These are phyloP conservation scores for Fusarium keratoplasticum DNA, from an alignment of 2,329 filamentous ascomycete genomes.

Conservation along the genomic window DNA sequence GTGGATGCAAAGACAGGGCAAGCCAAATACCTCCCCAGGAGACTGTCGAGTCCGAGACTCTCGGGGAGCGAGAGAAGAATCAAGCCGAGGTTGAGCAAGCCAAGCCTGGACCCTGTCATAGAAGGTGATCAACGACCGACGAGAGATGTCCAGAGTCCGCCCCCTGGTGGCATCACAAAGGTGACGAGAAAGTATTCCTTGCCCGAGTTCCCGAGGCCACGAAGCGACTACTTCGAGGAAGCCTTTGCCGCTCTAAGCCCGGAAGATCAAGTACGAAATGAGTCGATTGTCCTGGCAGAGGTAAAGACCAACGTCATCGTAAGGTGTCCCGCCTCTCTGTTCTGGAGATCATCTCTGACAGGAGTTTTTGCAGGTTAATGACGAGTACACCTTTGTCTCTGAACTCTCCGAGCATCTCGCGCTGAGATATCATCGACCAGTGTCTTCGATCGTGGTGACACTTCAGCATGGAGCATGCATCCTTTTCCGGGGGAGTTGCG, in stretches of 20 bases:
- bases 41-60: constrained; percentile 6
- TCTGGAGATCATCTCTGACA: background rate
- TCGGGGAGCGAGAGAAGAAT: constrained; percentile 30
- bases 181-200: constrained; percentile 32
- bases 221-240: constrained; percentile 58
- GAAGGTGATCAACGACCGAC: constrained; percentile 42
- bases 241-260: constrained; percentile 52
- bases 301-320: constrained; percentile 50
- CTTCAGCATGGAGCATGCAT: constrained; percentile 82
- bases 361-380: constrained; percentile 67
- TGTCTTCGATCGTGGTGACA: constrained; percentile 79
- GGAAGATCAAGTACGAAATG: constrained; percentile 60
- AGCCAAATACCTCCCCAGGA: constrained; percentile 3
- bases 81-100: constrained; percentile 32
- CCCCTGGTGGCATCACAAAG: constrained; percentile 22
- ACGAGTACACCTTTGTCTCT: constrained; percentile 80
- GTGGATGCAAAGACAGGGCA: constrained; percentile 12
- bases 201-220: constrained; percentile 34
- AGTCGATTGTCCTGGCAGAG: constrained; percentile 70
- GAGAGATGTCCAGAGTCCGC: constrained; percentile 26
- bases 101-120: constrained; percentile 46
- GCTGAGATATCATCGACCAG: constrained; percentile 78
- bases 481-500: constrained; percentile 78
- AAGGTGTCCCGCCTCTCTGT: constrained; percentile 10
- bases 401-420: constrained; percentile 80